Evolutionary conservation across 306 rosid genomes (phyloP).

Genomic region (Gastrolobium villosum): DNA sequence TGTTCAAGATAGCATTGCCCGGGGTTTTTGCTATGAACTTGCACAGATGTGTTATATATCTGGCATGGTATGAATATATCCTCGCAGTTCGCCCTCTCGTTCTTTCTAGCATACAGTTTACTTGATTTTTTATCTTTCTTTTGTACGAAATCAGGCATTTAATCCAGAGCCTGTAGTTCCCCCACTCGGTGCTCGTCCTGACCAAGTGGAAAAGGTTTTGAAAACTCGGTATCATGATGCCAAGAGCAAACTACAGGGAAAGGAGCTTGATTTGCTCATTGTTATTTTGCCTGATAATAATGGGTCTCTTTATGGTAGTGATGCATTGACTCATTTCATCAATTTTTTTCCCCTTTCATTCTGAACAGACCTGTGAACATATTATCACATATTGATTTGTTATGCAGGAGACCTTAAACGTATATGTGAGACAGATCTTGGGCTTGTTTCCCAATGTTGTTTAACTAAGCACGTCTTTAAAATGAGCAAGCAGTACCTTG

Average conservation of each 20-base stretch:
- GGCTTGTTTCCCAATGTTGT: conserved; percentile 95
- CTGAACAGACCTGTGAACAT: background rate
- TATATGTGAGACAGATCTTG: conserved; percentile 96
- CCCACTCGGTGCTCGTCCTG: conserved; percentile 73
- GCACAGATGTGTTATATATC: conserved; percentile 90
- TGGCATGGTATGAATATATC: conserved; percentile 99
- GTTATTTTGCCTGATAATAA: conserved; percentile 94
- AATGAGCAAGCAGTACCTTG: conserved; percentile 94
- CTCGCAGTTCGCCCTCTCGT: too few relatives aligned
- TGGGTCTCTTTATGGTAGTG: conserved; percentile 93
- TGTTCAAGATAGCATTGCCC: conserved; percentile 85
- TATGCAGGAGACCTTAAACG: conserved; percentile 89
- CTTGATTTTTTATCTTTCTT: background rate
- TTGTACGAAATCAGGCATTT: conserved; percentile 60
- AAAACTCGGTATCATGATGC: conserved; percentile 87
- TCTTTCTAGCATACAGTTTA: background rate
- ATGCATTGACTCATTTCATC: background rate
- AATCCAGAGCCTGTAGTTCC: conserved; percentile 85
- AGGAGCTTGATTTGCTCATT: conserved; percentile 89
- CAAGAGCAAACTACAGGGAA: conserved; percentile 62
- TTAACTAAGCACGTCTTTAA: conserved; percentile 83
- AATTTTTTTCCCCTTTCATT: background rate
- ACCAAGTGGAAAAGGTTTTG: conserved; percentile 88
- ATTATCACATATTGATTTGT: background rate
- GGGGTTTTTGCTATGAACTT: conserved; percentile 82